Base-by-base conservation (phyloP, 768 basidiomycete genomes). In the Lyophyllum decastes region DNA sequence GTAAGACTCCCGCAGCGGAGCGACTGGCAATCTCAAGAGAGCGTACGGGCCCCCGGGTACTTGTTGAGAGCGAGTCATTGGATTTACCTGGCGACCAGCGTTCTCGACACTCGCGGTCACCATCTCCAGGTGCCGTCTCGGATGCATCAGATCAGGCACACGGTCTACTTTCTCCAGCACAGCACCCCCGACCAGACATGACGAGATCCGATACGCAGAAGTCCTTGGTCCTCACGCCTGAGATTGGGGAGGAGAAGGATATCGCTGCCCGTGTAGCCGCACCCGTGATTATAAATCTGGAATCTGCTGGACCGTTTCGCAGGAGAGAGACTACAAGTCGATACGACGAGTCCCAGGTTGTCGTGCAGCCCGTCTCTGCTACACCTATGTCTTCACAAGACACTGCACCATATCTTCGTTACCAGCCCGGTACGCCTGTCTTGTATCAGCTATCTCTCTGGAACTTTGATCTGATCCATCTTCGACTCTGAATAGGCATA, bases 231-330 rank as follows among this genome's bases (percentile, higher is more conserved):
- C 69, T 78, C 33, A 89, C 88, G 22, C 87, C 87, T 22, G 79
- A 75, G 61, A 86, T 88, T 61, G 87, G 88, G 45, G 77, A 87
- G 61, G 72, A 73, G 55, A 88, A 88, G 65, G 78, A 83, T 58
- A 79, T 88, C 57, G 74, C 75, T 60, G 72, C 78, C 38, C 85
- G 83, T 34, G 86, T 89, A 41, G 85, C 86, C 49, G 80, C 82
- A 33, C 87, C 88, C 40, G 78, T 88, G 14, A 74, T 88, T 30
- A 74, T 86, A 60, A 80, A 73, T 55, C 67, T 87, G 52, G 73
- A 71, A 10, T 65, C 64, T n/a, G 64, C 62, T 40, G 47, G 57
- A 21, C 46, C 57, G 9, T 55, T 65, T 34, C 60, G 53, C 44
- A 46, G 56, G 35, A 61, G 55, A 17, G 47, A 59, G 1, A 17